Evolutionary conservation across 371 early-diverging fungal genomes (phyloP).

Genomic region (Circinella minor): DNA sequence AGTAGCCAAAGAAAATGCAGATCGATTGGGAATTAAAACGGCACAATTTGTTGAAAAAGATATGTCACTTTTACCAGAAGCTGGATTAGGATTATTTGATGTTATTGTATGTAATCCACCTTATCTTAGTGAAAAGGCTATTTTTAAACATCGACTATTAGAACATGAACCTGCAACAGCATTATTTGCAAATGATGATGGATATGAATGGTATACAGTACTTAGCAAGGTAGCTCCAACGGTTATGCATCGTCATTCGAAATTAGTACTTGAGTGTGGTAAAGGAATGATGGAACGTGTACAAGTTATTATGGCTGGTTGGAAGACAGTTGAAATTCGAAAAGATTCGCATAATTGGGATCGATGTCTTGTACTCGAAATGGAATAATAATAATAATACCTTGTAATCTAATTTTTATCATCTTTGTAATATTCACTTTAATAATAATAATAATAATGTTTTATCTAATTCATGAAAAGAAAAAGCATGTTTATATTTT

Average conservation of each 20-base stretch:
- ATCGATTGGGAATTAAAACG: slow-evolving; percentile 28
- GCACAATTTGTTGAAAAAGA: slow-evolving; percentile 41
- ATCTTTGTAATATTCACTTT: no score
- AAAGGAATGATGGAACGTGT: slow-evolving; percentile 70
- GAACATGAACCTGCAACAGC: slow-evolving; percentile 70
- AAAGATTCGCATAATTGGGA: slow-evolving; percentile 64
- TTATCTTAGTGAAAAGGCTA: slow-evolving; percentile 54
- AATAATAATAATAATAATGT: no score
- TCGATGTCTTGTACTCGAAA: slow-evolving; percentile 57
- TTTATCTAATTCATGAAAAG: no score
- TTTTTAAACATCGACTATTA: slow-evolving; percentile 37
- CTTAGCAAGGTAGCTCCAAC: slow-evolving; percentile 45
- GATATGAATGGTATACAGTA: slow-evolving; percentile 68
- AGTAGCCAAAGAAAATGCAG: slow-evolving; percentile 57
- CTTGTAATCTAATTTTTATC: no score
- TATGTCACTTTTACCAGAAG: slow-evolving; percentile 39
- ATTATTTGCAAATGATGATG: slow-evolving; percentile 67
- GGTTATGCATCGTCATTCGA: slow-evolving; percentile 44
- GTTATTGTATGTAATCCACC: slow-evolving; percentile 82
- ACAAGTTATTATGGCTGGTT: slow-evolving; percentile 58
- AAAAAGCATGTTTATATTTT: no score
- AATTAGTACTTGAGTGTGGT: slow-evolving; percentile 69
- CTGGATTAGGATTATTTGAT: slow-evolving; percentile 48
- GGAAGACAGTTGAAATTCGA: slow-evolving; percentile 39
- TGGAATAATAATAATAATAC: slow-evolving; percentile 13